Evolutionary conservation across 768 basidiomycete species (phyloP).

Genomic region (Atractiella rhizophila): DNA sequence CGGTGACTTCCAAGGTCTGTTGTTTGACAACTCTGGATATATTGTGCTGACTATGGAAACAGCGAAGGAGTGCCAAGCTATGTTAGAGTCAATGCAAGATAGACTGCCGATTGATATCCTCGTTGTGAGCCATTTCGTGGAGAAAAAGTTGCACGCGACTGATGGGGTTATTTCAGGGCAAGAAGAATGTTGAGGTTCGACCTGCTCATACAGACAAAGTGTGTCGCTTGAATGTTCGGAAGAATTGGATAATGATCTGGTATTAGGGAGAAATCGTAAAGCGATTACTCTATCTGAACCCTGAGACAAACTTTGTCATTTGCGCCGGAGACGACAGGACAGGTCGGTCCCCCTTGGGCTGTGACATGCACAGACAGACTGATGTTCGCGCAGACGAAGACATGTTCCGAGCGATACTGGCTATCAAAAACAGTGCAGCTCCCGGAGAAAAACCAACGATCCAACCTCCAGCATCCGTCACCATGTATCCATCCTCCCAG

Average conservation of each 20-base stretch:
- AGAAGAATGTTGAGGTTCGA: slow-evolving; percentile 94
- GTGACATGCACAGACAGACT: neutral
- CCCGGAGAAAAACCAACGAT: neutral
- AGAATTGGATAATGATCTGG: too few species aligned
- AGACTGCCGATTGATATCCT: slow-evolving; percentile 70
- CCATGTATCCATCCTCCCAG: neutral
- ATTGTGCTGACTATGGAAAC: slow-evolving; percentile 17
- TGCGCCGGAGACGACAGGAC: slow-evolving; percentile 93
- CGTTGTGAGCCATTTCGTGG: slow-evolving; percentile 6
- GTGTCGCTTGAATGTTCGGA: too few species aligned
- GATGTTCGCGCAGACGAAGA: slow-evolving; percentile 71
- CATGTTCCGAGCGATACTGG: slow-evolving; percentile 68
- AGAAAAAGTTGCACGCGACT: neutral
- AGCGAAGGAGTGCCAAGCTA: slow-evolving; percentile 84
- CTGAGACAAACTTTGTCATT: slow-evolving; percentile 83
- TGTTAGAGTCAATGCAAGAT: slow-evolving; percentile 82
- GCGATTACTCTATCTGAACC: slow-evolving; percentile 70
- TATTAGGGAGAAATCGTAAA: slow-evolving; percentile 98
- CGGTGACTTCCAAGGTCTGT: slow-evolving; percentile 35
- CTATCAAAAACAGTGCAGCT: neutral
- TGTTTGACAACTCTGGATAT: neutral
- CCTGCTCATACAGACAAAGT: slow-evolving; percentile 92
- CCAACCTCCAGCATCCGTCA: neutral
- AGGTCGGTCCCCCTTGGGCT: slow-evolving; percentile 1
- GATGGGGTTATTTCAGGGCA: too few species aligned